Evolutionary conservation across 163 green algal species (phyloP).

Genomic region (Chlamydomonas reinhardtii): DNA sequence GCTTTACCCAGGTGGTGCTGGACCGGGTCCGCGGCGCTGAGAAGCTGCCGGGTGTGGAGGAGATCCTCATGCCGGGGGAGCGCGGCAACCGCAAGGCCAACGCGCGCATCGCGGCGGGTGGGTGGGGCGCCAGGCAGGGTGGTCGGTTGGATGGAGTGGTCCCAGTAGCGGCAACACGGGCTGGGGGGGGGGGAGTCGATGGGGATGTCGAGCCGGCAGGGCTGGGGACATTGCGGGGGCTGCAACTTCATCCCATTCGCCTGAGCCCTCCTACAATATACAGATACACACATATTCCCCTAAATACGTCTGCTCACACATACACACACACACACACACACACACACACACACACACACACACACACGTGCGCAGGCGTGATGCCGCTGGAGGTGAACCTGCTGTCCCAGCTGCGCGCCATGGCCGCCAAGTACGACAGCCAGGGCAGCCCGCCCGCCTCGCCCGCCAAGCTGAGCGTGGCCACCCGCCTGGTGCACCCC

Average conservation of each 20-base stretch:
- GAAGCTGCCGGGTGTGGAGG: conserved; percentile 64
- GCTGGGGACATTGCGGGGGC: too few species aligned
- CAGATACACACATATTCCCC: too few species aligned
- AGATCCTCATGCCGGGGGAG: conserved; percentile 85
- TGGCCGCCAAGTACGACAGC: conserved; percentile 48
- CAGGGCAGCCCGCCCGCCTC: conserved; percentile 25
- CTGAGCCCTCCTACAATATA: too few species aligned
- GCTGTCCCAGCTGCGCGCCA: conserved; percentile 47
- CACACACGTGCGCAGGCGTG: too few species aligned
- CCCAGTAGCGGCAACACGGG: too few species aligned
- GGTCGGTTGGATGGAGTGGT: not conserved
- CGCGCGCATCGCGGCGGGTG: conserved; percentile 47
- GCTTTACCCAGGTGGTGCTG: conserved; percentile 30
- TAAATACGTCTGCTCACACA: too few species aligned
- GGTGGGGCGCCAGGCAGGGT: not conserved
- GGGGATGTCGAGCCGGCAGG: too few species aligned
- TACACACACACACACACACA: too few species aligned
- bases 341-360: too few species aligned
- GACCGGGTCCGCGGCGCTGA: conserved; percentile 74
- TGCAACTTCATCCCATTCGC: too few species aligned
- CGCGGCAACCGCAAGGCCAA: conserved; percentile 69
- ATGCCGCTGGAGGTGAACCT: conserved; percentile 63
- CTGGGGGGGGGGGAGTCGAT: not conserved
- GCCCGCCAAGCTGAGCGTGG: conserved; percentile 48
- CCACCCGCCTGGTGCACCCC: conserved; percentile 77